A percentile compares a stretch with the other conserved stretches of the same genome.
Conservation (phyloP, 2,329 filamentous ascomycete species). For the Plenodomus tracheiphilus region DNA sequence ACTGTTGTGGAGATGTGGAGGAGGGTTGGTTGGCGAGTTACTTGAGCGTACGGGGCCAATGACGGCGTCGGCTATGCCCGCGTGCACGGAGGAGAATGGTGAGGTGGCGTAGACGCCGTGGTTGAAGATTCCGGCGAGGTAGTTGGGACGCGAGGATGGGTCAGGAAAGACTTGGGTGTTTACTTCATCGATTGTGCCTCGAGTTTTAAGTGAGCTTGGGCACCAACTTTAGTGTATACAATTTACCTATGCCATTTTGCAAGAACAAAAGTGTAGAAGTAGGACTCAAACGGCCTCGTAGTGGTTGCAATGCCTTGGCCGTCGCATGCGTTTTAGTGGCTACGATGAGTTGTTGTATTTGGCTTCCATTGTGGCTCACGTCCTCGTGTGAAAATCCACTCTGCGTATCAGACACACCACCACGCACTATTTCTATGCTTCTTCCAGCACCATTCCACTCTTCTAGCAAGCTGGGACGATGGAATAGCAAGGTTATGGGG, state of each 20-base stretch:
- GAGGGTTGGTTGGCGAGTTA: too few species aligned
- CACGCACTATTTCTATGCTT: neutral
- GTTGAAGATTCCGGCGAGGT: neutral
- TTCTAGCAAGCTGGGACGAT: neutral
- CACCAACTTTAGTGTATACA: too few species aligned
- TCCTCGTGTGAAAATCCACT: neutral
- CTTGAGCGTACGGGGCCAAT: neutral
- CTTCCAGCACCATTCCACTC: neutral
- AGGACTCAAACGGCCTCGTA: neutral
- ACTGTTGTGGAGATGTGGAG: neutral
- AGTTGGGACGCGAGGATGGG: neutral
- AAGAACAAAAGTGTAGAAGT: neutral
- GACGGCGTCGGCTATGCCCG: neutral
- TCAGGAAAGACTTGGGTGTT: neutral
- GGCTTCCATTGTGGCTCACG: neutral
- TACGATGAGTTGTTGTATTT: neutral
- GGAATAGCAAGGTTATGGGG: neutral
- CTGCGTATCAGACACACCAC: neutral
- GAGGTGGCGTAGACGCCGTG: neutral
- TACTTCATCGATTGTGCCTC: neutral
- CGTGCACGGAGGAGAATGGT: neutral
- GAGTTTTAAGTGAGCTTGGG: too few species aligned
- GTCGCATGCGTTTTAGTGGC: neutral
- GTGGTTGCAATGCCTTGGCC: neutral
- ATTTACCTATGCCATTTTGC: neutral